Percentiles rank a stretch among this genome's conserved stretches.
Evolutionary conservation across 83 land plant genomes (phyloP).

Genomic region (Picea mariana): DNA sequence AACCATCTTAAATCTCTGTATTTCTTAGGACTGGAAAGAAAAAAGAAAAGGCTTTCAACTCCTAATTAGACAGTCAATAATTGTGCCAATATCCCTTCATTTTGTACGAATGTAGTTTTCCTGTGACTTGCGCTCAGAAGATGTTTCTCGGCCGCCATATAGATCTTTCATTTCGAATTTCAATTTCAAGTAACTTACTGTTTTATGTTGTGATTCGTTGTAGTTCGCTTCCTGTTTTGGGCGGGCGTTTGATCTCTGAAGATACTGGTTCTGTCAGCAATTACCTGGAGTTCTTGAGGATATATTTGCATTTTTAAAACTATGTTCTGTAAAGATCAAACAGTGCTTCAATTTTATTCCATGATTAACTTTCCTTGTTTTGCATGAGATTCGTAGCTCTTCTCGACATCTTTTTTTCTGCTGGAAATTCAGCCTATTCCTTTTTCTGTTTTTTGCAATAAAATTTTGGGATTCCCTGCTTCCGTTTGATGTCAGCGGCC

Average conservation of each 20-base stretch:
- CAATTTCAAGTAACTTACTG: not conserved
- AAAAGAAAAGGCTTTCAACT: not conserved
- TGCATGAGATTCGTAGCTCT: not conserved
- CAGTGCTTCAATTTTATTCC: not conserved
- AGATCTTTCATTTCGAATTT: constrained; percentile 6
- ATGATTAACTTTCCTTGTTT: not conserved
- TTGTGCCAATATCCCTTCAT: not conserved
- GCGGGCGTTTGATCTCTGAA: too few species aligned
- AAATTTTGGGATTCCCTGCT: not conserved
- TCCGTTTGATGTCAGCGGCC: not conserved
- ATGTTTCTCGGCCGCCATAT: not conserved
- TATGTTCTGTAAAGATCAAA: not conserved
- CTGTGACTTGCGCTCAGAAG: not conserved
- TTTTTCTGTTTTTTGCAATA: not conserved
- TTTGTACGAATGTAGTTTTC: constrained; percentile 4
- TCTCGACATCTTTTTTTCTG: not conserved
- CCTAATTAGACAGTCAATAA: not conserved
- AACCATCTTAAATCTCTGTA: not conserved
- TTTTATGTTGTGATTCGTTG: not conserved
- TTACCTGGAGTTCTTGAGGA: not conserved
- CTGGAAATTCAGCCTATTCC: not conserved
- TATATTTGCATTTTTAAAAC: not conserved
- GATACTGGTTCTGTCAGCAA: not conserved
- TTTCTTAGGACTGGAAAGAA: not conserved
- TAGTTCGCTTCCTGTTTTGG: not conserved